Conservation (phyloP, 2,329 filamentous ascomycete species). For the Neopestalotiopsis rosae region DNA sequence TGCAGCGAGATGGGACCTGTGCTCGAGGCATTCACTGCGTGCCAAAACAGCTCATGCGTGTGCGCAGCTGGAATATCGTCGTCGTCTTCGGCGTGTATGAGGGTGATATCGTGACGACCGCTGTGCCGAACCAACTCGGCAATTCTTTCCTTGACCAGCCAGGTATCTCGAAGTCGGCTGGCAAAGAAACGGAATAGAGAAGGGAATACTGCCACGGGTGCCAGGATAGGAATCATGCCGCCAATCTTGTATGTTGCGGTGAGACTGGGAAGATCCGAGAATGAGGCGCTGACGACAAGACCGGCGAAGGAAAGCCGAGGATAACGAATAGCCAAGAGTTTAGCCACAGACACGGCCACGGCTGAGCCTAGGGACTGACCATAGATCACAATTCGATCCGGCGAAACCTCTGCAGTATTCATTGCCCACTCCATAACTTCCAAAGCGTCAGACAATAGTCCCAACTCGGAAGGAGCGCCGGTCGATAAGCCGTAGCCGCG, state of each 20-base stretch:
- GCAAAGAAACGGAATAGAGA: slow-evolving; percentile 50
- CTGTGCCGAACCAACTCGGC: slow-evolving; percentile 45
- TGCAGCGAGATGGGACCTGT: slow-evolving; percentile 43
- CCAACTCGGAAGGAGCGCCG: slow-evolving; percentile 59
- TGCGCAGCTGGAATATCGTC: slow-evolving; percentile 56
- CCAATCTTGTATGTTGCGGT: slow-evolving; percentile 63
- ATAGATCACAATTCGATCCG: slow-evolving; percentile 62
- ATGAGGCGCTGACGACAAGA: slow-evolving; percentile 60
- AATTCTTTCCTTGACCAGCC: slow-evolving; percentile 55
- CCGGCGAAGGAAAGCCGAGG: slow-evolving; percentile 56
- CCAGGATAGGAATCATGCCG: slow-evolving; percentile 58
- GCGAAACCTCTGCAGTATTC: slow-evolving; percentile 54
- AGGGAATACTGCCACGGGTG: slow-evolving; percentile 55
- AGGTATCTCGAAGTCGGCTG: slow-evolving; percentile 53
- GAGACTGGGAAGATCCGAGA: slow-evolving; percentile 58
- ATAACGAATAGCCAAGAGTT: slow-evolving; percentile 34
- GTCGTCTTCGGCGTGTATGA: slow-evolving; percentile 59
- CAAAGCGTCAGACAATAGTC: slow-evolving; percentile 58
- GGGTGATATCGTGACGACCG: slow-evolving; percentile 46
- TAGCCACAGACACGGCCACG: slow-evolving; percentile 35
- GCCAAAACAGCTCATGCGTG: slow-evolving; percentile 56
- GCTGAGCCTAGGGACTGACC: slow-evolving; percentile 64
- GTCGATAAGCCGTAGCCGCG: slow-evolving; percentile 62
- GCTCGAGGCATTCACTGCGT: slow-evolving; percentile 56
- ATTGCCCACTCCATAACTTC: slow-evolving; percentile 60